phyloP scores from a whole-genome alignment of 495 filamentous ascomycete species.

The Xylaria castorea region DNA sequence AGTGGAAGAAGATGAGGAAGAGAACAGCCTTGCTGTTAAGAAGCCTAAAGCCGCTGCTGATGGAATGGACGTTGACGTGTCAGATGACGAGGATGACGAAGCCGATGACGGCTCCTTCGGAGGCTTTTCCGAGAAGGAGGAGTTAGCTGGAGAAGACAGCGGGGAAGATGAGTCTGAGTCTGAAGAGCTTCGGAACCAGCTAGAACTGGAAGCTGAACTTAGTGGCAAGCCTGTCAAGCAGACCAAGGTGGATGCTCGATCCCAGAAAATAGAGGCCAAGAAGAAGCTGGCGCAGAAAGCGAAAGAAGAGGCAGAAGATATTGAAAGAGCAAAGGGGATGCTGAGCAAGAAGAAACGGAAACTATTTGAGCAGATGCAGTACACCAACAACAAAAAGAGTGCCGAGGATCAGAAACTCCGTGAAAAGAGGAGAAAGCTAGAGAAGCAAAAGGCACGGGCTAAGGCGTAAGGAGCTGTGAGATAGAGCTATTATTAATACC shows the following conservation, averaged over 20 bases:
- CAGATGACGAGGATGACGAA: slow-evolving; percentile 46
- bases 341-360: slow-evolving; percentile 91
- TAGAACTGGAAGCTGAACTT: slow-evolving; percentile 91
- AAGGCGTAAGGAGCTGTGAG: slow-evolving; percentile 41
- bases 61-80: slow-evolving; percentile 55
- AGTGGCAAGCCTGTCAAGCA: slow-evolving; percentile 56
- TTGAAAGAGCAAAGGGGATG: slow-evolving; percentile 90
- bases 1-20: slow-evolving; percentile 49
- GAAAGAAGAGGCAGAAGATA: slow-evolving; percentile 78
- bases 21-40: slow-evolving; percentile 48
- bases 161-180: slow-evolving; percentile 57
- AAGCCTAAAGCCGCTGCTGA: slow-evolving; percentile 50
- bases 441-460: slow-evolving; percentile 62
- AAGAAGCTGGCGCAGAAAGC: slow-evolving; percentile 75
- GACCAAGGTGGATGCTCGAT: slow-evolving; percentile 55
- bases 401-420: slow-evolving; percentile 76
- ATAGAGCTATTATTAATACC: slow-evolving; percentile 40
- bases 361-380: slow-evolving; percentile 90
- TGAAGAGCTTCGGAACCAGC: slow-evolving; percentile 67
- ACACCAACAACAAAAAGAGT: slow-evolving; percentile 83
- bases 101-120: slow-evolving; percentile 48
- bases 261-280: slow-evolving; percentile 66
- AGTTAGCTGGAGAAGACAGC: slow-evolving; percentile 45
- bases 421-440: slow-evolving; percentile 85
- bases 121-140: slow-evolving; percentile 52